These are phyloP conservation scores for Spencermartinsiella europaea DNA, from an alignment of 805 yeast genomes.

Conservation along the genomic window DNA sequence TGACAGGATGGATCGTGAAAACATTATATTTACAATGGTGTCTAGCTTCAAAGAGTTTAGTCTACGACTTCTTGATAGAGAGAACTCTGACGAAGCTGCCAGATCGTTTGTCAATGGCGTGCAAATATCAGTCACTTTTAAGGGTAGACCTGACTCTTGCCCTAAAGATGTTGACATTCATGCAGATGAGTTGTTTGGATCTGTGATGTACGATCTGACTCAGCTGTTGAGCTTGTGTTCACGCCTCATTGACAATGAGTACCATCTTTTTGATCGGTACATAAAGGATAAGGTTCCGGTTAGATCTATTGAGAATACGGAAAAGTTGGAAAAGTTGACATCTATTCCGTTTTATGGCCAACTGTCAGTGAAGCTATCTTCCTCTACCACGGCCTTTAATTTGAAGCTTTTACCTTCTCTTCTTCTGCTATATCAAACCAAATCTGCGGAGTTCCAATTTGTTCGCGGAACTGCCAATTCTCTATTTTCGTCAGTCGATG, in stretches of 20 bases:
- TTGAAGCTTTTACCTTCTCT: constrained; percentile 5
- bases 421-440: constrained; percentile 1
- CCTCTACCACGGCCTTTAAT: background rate
- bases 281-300: background rate
- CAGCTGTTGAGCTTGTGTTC: background rate
- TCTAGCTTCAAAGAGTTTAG: background rate
- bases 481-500: background rate
- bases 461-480: background rate
- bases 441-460: background rate
- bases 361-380: background rate
- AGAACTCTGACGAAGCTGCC: background rate
- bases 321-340: background rate
- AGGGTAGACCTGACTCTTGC: background rate
- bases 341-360: constrained; percentile 1
- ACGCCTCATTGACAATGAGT: background rate
- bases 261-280: background rate
- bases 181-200: background rate
- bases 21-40: background rate
- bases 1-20: background rate
- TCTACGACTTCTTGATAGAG: background rate
- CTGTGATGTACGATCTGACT: background rate
- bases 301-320: background rate
- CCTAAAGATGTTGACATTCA: background rate
- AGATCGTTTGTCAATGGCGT: background rate
- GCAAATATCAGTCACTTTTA: background rate